Base-by-base conservation (phyloP, 345 rosid genomes). In the Citrus maxima region DNA sequence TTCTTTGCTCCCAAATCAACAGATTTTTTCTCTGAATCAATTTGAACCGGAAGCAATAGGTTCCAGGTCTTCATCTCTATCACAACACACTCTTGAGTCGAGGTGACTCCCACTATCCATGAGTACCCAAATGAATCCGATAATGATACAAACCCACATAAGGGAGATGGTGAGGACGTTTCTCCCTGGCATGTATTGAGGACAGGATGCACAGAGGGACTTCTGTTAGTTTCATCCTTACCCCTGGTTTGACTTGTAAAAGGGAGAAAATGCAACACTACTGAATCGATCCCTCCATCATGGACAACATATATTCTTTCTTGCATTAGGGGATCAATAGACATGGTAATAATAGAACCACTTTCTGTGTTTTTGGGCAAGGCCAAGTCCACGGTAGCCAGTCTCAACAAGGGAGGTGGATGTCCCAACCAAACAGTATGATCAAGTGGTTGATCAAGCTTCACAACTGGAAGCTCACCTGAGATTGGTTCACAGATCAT, bases 381-480 rank as follows among this genome's bases (percentile, higher is more conserved):
- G 83, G 97, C 98, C 85, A 97, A 86, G 86, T 97, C 99, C 82
- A 97, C 95, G 54, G 91, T 89, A 18, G 97, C 98, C 63, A 97
- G 88, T 74, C 98, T 89, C 87, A 97, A 80, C 85, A 97, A 82
- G 4, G 98, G 98, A 12, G 98, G 99, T 22, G 96, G 91, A 84
- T 90, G 87, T 64, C 98, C 98, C 80, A 88, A 78, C 99, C 99
- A 97, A 76, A 88, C 87, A 61, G 89, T 85, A 80, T 86, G 87
- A 84, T 90, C 93, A 79, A 83, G 86, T 6, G 93, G 87, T 71
- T 90, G 83, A 85, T 87, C 89, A 74, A 88, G 82, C 80, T 84
- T 85, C 89, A 87, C 78, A 70, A 83, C 74, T 49, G 91, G 89
- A 80, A 80, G 83, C 74, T 89, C 89, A 49, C 64, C 74, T 30